Evolutionary conservation across 805 yeast species (phyloP), one percentile per base, ranked within the genome.

Genomic region (Ogataea paraovalis): DNA sequence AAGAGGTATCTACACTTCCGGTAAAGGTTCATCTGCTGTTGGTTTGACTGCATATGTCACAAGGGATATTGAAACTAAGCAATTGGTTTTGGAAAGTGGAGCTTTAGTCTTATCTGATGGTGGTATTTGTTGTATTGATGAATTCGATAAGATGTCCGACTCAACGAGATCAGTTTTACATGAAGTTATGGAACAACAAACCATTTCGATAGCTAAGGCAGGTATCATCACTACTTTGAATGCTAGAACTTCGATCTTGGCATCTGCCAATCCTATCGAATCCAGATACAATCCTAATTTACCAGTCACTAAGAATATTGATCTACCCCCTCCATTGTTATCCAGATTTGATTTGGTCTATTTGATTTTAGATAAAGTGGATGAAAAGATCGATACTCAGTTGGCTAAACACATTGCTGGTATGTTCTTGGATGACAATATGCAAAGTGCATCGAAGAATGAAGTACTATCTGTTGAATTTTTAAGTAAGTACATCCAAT

Each of bases 121-220:
- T 49, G 99, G 99, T 75, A 83, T 94, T 39, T 94, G 99, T 72
- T 94, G 99, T 70, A 94, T 94, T 64, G 99, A 94, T 73, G 99
- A 94, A 73, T 94, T 92, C 63, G 99, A 94, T 70, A 94, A 94
- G 69, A 94, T 94, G 99, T 79, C 85, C 46, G 98, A 94, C 57
- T 71, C 95, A 2, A 92, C 98, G 0, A 75, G 98, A 60, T 89
- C 97, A 8, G 98, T 94, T 10, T 72, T 94, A 45, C 99, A 94
- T 65, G 99, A 94, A 74, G 99, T 94, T 10, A 94, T 94, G 99
- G 99, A 94, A 71, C 99, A 94, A 66, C 99, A 94, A 67, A 94
- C 99, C 1, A 94, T 94, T 39, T 90, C 97, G 9, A 89, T 94
- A 61, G 99, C 99, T 28, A 94, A 94, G 62, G 99, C 99, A 1